phyloP scores from a whole-genome alignment of 2,329 filamentous ascomycete species.

The Pseudodiploospora longispora region DNA sequence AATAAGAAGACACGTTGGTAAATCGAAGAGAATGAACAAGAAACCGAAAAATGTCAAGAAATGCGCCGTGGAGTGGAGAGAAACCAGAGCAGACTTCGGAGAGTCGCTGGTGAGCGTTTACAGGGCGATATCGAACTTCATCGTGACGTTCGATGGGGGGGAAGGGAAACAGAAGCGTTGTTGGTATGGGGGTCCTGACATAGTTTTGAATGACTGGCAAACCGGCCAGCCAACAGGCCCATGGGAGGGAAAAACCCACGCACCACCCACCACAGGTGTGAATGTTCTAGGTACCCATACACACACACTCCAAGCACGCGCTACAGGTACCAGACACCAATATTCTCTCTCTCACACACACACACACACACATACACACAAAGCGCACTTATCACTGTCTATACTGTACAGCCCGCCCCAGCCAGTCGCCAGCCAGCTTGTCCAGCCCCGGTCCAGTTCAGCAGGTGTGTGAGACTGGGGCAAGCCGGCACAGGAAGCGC shows the following conservation, averaged over 20 bases:
- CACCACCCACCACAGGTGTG: too few species aligned
- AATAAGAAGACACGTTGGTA: constrained; percentile 7
- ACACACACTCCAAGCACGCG: too few species aligned
- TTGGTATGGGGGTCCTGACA: constrained; percentile 22
- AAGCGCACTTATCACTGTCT: too few species aligned
- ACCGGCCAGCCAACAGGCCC: neutral
- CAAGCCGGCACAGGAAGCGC: too few species aligned
- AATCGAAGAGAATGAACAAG: constrained; percentile 13
- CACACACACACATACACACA: too few species aligned
- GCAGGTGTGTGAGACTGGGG: too few species aligned
- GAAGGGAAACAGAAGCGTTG: constrained; percentile 18
- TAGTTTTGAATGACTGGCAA: constrained; percentile 24
- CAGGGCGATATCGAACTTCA: constrained; percentile 45
- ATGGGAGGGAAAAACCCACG: too few species aligned
- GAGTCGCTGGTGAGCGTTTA: constrained; percentile 45
- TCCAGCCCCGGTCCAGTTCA: constrained; percentile 2
- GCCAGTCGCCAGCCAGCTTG: constrained; percentile 5
- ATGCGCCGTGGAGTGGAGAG: constrained; percentile 30
- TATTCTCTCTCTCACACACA: too few species aligned
- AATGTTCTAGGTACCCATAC: too few species aligned
- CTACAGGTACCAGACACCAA: too few species aligned
- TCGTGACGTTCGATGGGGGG: constrained; percentile 43
- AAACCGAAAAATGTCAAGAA: constrained; percentile 18
- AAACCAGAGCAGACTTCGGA: constrained; percentile 44
- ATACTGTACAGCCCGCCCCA: too few species aligned